Evolutionary conservation across 2,329 filamentous ascomycete genomes (phyloP), one percentile per base, ranked within the genome.

Genomic region (Apiospora hydei): DNA sequence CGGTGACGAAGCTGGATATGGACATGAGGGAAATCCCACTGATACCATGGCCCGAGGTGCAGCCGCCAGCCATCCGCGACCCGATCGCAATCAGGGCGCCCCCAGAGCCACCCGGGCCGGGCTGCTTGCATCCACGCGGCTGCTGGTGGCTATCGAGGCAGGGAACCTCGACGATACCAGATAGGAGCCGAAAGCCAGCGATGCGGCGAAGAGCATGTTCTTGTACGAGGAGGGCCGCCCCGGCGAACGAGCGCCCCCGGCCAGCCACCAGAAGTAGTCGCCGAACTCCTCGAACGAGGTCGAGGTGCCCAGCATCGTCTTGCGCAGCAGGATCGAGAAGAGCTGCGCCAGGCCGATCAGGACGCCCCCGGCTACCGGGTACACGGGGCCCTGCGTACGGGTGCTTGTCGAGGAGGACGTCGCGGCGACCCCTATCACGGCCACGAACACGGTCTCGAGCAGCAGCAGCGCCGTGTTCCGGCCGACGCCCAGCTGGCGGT

Each of bases 21-120:
- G 88, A 90, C 69, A 93, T 82, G 73, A 90, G 82, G n/a, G 88
- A 88, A 77, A 93, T 85, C 0, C 91, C 91, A 72, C 88, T 92
- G 74, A 93, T 90, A 0, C 91, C 91, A 78, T 93, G 91, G 0
- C 91, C 91, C 6, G 89, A 91, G 0, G 91, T 92, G 74, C 91
- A 93, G 0, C 91, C 91, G 1, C 90, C 90, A 0, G 88, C 91
- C 71, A 92, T 77, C 68, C 90, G 86, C 1, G 90, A 85, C 0
- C 91, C 91, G 11, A 93, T 78, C 0, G 87, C 85, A 82, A 92
- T 88, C 18, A 87, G 72, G 4, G 87, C 82, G 0, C 91, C 91
- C 1, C 91, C 0, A 84, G 66, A 0, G 86, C 76, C 0, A 89
- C 87, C 73, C 82, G 78, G 1, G 76, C 34, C 0, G 84, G 82